Conservation (phyloP, 2,329 filamentous ascomycete species). For the Botryotinia calthae region DNA sequence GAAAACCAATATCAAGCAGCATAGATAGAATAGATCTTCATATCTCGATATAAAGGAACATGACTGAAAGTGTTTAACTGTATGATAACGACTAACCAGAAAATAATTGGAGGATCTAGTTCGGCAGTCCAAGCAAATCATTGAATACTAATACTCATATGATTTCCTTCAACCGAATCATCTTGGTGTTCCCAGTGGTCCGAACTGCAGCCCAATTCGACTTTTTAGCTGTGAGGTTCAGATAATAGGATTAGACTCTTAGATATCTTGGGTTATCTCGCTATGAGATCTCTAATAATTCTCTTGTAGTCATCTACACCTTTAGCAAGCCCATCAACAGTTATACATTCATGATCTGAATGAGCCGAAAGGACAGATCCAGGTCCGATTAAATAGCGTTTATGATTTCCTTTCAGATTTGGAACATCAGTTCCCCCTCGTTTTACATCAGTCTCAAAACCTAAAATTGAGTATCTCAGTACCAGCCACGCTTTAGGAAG, state of each 20-base stretch:
- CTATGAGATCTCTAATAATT: neutral
- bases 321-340: conserved; percentile 67
- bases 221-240: neutral
- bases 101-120: neutral
- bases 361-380: conserved; percentile 81
- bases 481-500: neutral
- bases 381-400: conserved; percentile 62
- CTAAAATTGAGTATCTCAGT: conserved; percentile 30
- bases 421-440: conserved; percentile 93
- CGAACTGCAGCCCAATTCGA: neutral
- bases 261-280: neutral
- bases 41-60: neutral
- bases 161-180: neutral
- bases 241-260: neutral
- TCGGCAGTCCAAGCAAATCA: neutral
- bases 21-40: neutral
- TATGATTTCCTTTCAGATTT: conserved; percentile 22
- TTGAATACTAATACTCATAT: neutral
- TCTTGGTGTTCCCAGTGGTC: neutral
- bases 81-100: neutral
- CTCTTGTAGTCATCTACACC: conserved; percentile 75
- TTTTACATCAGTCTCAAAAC: conserved; percentile 74
- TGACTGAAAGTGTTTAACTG: neutral
- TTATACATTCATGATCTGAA: conserved; percentile 74
- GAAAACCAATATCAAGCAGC: neutral